A percentile compares a stretch with the other conserved stretches of the same genome.
phyloP scores from a whole-genome alignment of 2,329 filamentous ascomycete genomes.

The Xylaria polymorpha region DNA sequence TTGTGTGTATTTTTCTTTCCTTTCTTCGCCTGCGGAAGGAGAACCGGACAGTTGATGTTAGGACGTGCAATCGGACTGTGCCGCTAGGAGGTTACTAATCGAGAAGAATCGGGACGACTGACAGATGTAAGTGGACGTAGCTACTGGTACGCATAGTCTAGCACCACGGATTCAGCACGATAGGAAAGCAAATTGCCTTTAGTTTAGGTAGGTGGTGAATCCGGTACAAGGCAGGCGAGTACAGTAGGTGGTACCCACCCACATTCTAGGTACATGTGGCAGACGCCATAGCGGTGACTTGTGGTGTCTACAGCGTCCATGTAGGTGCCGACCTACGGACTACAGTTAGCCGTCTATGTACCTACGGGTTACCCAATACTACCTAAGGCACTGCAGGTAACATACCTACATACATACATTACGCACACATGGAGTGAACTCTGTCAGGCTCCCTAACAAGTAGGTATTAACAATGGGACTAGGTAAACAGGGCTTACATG shows the following conservation, averaged over 20 bases:
- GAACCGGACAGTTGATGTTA: neutral
- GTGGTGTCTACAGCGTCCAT: neutral
- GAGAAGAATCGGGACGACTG: neutral
- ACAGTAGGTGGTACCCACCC: neutral
- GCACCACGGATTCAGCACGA: constrained; percentile 24
- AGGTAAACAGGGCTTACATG: neutral
- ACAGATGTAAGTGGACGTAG: constrained; percentile 14
- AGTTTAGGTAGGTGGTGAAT: neutral
- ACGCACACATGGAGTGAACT: too few species aligned
- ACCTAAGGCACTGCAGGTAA: too few species aligned
- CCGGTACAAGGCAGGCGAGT: neutral
- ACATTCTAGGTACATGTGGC: neutral
- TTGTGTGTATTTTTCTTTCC: neutral
- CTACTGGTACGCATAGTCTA: neutral
- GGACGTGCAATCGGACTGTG: neutral
- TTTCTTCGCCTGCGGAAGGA: constrained; percentile 6
- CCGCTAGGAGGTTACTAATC: constrained; percentile 4
- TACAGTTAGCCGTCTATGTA: neutral
- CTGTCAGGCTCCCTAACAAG: too few species aligned
- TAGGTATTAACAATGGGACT: neutral
- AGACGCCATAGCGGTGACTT: neutral
- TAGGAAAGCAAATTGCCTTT: constrained; percentile 10
- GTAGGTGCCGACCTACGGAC: neutral
- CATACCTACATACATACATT: too few species aligned
- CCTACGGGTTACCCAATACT: too few species aligned